Conservation (phyloP, 768 basidiomycete genomes). For the Coprinopsis sp. region DNA sequence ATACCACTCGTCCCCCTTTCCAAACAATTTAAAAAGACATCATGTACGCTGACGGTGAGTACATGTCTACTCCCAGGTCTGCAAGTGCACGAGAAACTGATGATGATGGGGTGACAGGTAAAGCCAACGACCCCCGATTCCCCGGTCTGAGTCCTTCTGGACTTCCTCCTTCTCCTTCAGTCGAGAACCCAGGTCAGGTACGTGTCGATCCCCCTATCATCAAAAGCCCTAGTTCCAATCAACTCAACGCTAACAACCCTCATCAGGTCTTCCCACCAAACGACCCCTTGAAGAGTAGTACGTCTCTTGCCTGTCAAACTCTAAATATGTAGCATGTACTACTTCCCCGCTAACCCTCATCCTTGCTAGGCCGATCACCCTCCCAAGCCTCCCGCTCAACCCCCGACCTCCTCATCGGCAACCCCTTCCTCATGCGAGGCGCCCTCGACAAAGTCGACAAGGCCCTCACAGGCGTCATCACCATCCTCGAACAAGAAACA, state of each 20-base stretch:
- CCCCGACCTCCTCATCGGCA: constrained; percentile 33
- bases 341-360: constrained; percentile 12
- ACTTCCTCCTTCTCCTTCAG: constrained; percentile 39
- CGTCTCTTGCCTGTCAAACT: not conserved
- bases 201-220: constrained; percentile 1
- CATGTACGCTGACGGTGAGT: constrained; percentile 10
- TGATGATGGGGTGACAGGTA: not conserved
- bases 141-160: constrained; percentile 28
- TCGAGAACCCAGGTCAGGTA: constrained; percentile 45
- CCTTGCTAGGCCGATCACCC: constrained; percentile 19
- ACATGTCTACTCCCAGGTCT: not conserved
- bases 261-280: constrained; percentile 45
- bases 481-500: constrained; percentile 41
- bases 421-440: constrained; percentile 42
- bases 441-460: constrained; percentile 41
- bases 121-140: constrained; percentile 33
- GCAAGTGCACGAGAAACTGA: not conserved
- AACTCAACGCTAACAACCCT: not conserved
- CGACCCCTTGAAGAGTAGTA: constrained; percentile 28
- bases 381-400: constrained; percentile 19
- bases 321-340: not conserved
- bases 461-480: constrained; percentile 39
- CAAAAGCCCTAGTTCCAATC: not conserved
- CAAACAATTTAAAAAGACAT: too few species aligned
- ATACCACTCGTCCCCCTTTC: too few species aligned